A percentile compares a stretch with the other conserved stretches of the same genome.
These are phyloP conservation scores for Pichia sp. DNA, from an alignment of 1,139 yeast genomes.

Conservation along the genomic window DNA sequence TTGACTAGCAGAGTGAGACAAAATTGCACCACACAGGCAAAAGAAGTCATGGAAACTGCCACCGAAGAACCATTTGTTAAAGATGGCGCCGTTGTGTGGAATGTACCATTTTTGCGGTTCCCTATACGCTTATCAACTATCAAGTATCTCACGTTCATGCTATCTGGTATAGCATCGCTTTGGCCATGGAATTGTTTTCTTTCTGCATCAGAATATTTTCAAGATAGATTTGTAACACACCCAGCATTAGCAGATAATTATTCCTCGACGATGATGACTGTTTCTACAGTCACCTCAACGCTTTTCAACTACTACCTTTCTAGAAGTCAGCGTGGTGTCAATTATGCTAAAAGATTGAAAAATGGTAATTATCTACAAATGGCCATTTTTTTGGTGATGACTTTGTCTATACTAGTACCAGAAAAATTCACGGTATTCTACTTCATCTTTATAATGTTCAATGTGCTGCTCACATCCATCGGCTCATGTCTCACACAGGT, in stretches of 20 bases:
- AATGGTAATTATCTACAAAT: conserved; percentile 58
- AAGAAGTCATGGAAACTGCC: neutral
- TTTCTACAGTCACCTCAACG: conserved; percentile 71
- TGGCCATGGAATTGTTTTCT: conserved; percentile 98
- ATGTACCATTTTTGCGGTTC: neutral
- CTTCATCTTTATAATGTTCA: conserved; percentile 48
- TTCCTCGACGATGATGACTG: conserved; percentile 85
- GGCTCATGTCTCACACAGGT: conserved; percentile 80
- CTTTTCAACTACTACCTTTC: conserved; percentile 61
- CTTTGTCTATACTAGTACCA: conserved; percentile 47
- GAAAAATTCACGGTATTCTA: conserved; percentile 39
- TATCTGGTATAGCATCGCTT: conserved; percentile 71
- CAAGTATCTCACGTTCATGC: conserved; percentile 58
- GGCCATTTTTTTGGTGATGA: conserved; percentile 42
- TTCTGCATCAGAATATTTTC: conserved; percentile 81
- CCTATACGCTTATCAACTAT: conserved; percentile 22
- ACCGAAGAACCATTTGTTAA: neutral
- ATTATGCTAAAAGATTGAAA: conserved; percentile 57
- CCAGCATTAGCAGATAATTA: conserved; percentile 57
- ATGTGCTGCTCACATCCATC: conserved; percentile 57
- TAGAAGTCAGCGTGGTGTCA: conserved; percentile 58
- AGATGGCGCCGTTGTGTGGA: neutral
- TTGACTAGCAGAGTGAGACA: no score
- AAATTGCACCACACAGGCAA: no score
- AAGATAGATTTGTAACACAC: conserved; percentile 53